Evolutionary conservation across 1,284 basidiomycete genomes (phyloP).

Genomic region (Leccinum griseonigrum): DNA sequence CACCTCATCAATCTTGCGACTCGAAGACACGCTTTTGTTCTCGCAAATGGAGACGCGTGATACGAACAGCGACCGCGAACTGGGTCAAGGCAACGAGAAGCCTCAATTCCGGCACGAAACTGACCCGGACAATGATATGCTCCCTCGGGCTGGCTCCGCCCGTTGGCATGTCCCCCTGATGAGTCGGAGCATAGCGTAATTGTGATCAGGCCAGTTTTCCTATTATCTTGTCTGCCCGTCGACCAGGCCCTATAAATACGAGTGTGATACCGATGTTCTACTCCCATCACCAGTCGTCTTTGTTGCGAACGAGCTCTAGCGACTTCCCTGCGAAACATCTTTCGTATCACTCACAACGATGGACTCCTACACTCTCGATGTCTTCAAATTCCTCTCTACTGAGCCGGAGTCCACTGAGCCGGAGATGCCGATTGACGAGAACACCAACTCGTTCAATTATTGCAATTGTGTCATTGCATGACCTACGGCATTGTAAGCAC

Average conservation of each 20-base stretch:
- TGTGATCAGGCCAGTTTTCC: not conserved
- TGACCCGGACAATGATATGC: conserved; percentile 15
- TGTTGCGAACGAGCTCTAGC: conserved; percentile 1
- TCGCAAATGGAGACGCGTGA: conserved; percentile 8
- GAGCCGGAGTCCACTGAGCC: conserved; percentile 2
- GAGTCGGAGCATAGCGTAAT: not conserved
- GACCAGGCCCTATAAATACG: conserved; percentile 20
- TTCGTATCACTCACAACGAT: conserved; percentile 11
- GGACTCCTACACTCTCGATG: conserved; percentile 16
- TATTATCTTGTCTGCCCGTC: conserved; percentile 19
- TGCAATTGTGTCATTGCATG: conserved; percentile 19
- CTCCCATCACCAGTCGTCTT: conserved; percentile 8
- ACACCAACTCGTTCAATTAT: not conserved
- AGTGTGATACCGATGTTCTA: not conserved
- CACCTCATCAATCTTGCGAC: not conserved
- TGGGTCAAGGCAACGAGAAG: not conserved
- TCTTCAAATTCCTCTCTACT: not conserved
- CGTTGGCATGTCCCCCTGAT: not conserved
- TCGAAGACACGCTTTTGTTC: conserved; percentile 15
- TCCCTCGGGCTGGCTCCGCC: conserved; percentile 1
- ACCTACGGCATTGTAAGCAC: conserved; percentile 16
- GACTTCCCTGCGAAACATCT: conserved; percentile 9
- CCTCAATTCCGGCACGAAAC: not conserved
- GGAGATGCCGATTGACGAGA: conserved; percentile 16
- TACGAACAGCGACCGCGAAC: not conserved